A percentile compares a stretch with the other conserved stretches of the same genome.
These are phyloP conservation scores for Mycosarcoma mackinlayi DNA, from an alignment of 1,284 basidiomycete species.

Conservation along the genomic window DNA sequence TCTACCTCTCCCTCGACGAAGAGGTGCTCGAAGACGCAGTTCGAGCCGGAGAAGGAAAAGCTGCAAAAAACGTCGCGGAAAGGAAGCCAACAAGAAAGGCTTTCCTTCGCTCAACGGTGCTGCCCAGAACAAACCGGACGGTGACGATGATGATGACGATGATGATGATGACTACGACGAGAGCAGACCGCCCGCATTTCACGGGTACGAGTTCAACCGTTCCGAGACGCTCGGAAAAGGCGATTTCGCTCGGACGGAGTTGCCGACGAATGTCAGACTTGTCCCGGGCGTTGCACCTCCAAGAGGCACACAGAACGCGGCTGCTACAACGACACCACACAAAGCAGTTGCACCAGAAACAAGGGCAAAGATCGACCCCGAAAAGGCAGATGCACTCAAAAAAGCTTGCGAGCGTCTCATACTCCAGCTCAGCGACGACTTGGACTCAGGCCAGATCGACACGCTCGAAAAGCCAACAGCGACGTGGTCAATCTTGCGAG, in stretches of 20 bases:
- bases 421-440: slow-evolving; percentile 22
- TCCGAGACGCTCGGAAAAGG: slow-evolving; percentile 32
- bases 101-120: slow-evolving; percentile 23
- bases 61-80: slow-evolving; percentile 50
- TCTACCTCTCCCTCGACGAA: slow-evolving; percentile 69
- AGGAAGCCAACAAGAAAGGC: slow-evolving; percentile 18
- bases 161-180: slow-evolving; percentile 62
- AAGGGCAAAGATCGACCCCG: slow-evolving; percentile 12
- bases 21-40: slow-evolving; percentile 75
- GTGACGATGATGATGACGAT: slow-evolving; percentile 29
- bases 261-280: slow-evolving; percentile 1
- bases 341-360: background rate
- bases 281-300: slow-evolving; percentile 28
- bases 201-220: slow-evolving; percentile 53
- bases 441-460: slow-evolving; percentile 52
- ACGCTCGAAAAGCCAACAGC: slow-evolving; percentile 58
- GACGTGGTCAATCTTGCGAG: slow-evolving; percentile 54
- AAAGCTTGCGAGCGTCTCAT: slow-evolving; percentile 25
- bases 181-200: slow-evolving; percentile 47
- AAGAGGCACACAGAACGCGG: background rate
- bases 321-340: slow-evolving; percentile 2
- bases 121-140: slow-evolving; percentile 19
- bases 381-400: slow-evolving; percentile 27
- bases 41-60: slow-evolving; percentile 68
- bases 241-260: slow-evolving; percentile 31